Base-by-base conservation (phyloP, 208 protist genomes). In the Trypanosoma grayi region DNA sequence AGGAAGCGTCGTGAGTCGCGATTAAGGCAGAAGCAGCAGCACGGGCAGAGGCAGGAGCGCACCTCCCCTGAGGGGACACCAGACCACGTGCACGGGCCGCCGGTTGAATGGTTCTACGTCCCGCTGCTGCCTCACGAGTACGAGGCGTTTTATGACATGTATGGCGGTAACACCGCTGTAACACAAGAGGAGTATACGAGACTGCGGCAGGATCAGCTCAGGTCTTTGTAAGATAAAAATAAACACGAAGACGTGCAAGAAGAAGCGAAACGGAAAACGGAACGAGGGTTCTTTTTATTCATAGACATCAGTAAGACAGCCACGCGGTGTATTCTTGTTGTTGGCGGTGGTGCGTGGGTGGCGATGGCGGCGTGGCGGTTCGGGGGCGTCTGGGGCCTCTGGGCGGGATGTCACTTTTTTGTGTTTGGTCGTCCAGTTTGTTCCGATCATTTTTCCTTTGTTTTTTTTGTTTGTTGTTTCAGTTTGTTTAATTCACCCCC, bases 41-140 rank as follows among this genome's bases (percentile, higher is more conserved):
- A 39, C 34, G 34, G 7, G 34, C 13, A 39, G 34, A 39, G 9
- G 34, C 34, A 13, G n/a, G n/a, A n/a, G n/a, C 30, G 20, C 8
- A 22, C 18, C 40, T 0, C 24, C 14, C 4, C 9, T 10, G 11
- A 25, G 20, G 14, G 2, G 14, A 27, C n/a, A n/a, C 52, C n/a
- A 43, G 25, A 6, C 50, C 79, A 89, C 68, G 68, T 75, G 10
- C 75, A 89, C 59, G 77, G 75, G 2, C 78, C 79, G 25, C 82
- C 79, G 14, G 82, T 80, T 9, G 77, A 75, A 41, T 92, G 83
- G 83, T 85, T 80, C 51, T 95, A 90, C 64, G 77, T 90, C n/a
- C 74, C 80, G n/a, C 65, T 94, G 24, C 36, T 45, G 0, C 34
- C 30, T 6, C 37, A 22, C 0, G 90, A 96, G 58, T 96, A 86